Conservation (phyloP, 2,329 filamentous ascomycete genomes). For the Didymella lethalis region DNA sequence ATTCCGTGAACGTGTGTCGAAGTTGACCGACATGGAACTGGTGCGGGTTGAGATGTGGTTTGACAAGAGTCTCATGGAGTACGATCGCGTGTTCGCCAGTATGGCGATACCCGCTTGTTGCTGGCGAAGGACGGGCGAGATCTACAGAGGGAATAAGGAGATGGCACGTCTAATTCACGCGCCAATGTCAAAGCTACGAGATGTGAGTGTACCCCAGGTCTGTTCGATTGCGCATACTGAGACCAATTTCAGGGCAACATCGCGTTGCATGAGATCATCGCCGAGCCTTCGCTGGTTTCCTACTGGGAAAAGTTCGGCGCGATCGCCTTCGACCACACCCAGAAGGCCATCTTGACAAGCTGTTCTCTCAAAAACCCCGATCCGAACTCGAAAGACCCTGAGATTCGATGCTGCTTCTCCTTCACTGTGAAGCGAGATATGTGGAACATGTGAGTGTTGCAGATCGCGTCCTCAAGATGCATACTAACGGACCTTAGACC, state of each 20-base stretch:
- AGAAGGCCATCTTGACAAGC: slow-evolving; percentile 94
- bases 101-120: slow-evolving; percentile 99
- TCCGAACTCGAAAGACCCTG: slow-evolving; percentile 69
- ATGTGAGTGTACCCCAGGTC: slow-evolving; percentile 67
- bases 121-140: slow-evolving; percentile 95
- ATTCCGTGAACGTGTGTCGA: slow-evolving; percentile 93
- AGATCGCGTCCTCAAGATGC: too few relatives aligned
- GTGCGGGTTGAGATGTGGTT: slow-evolving; percentile 99
- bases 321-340: slow-evolving; percentile 92
- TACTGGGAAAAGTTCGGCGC: slow-evolving; percentile 99
- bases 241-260: slow-evolving; percentile 78
- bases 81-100: slow-evolving; percentile 96
- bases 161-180: slow-evolving; percentile 97
- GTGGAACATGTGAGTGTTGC: slow-evolving; percentile 85
- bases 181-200: slow-evolving; percentile 86
- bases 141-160: slow-evolving; percentile 96
- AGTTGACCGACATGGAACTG: slow-evolving; percentile 90
- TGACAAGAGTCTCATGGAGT: slow-evolving; percentile 94
- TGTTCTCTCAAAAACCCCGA: slow-evolving; percentile 83
- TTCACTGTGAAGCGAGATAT: slow-evolving; percentile 95
- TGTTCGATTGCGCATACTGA: slow-evolving; percentile 21
- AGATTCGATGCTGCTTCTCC: slow-evolving; percentile 94
- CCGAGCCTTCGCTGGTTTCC: slow-evolving; percentile 91
- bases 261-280: slow-evolving; percentile 92
- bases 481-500: slow-evolving; percentile 63